Evolutionary conservation across 2,329 filamentous ascomycete genomes (phyloP).

Genomic region (Colletotrichum tofieldiae): DNA sequence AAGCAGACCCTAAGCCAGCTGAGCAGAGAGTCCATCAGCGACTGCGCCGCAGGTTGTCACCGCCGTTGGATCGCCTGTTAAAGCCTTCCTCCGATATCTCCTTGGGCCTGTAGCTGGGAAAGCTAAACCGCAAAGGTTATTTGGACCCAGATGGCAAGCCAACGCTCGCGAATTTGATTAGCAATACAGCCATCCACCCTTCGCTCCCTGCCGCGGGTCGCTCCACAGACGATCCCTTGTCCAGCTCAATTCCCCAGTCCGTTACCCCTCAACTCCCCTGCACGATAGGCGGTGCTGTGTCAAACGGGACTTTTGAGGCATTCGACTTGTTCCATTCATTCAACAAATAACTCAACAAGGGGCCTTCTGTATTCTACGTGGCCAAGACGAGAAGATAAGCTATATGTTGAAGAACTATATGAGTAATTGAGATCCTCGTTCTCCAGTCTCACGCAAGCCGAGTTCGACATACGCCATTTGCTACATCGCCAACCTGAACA

Average conservation of each 20-base stretch:
- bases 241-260: neutral
- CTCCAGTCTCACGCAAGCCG: neutral
- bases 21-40: neutral
- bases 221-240: neutral
- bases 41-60: neutral
- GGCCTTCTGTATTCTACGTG: neutral
- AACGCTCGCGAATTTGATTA: too few relatives aligned
- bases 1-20: neutral
- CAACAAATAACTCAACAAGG: neutral
- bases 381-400: too few relatives aligned
- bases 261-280: neutral
- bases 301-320: neutral
- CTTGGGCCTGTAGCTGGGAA: neutral
- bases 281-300: neutral
- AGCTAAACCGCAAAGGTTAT: neutral
- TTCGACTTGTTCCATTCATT: neutral
- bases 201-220: too few relatives aligned
- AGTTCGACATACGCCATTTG: neutral
- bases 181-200: neutral
- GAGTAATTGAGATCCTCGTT: neutral
- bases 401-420: neutral
- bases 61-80: neutral
- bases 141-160: neutral
- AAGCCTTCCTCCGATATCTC: neutral
- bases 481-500: neutral